A percentile compares a stretch with the other conserved stretches of the same genome.
Conservation (phyloP, 257 asterid species). For the Plectranthus barbatus region DNA sequence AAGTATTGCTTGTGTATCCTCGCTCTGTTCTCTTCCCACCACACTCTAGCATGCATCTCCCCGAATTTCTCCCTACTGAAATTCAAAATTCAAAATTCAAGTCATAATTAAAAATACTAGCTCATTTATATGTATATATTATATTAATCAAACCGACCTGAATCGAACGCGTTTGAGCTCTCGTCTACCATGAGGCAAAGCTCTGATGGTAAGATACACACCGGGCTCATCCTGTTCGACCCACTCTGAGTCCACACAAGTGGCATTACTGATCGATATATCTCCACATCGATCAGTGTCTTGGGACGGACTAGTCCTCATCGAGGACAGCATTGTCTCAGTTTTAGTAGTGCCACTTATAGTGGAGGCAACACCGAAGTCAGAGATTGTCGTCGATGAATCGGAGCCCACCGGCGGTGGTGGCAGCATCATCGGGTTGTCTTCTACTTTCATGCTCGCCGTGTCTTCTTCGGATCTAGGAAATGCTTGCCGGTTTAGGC, state of each 20-base stretch:
- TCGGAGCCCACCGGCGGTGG: conserved; percentile 26
- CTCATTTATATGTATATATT: too few relatives aligned
- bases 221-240: conserved; percentile 91
- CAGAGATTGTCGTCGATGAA: conserved; percentile 24
- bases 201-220: conserved; percentile 75
- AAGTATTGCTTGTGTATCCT: conserved; percentile 68
- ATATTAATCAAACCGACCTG: conserved; percentile 51
- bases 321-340: conserved; percentile 41
- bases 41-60: conserved; percentile 71
- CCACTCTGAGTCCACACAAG: conserved; percentile 76
- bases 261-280: conserved; percentile 60
- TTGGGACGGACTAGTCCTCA: conserved; percentile 51
- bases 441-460: conserved; percentile 40
- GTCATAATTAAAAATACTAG: too few relatives aligned
- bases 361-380: too few relatives aligned
- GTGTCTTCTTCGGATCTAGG: conserved; percentile 68
- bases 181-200: conserved; percentile 62
- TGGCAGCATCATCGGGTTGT: conserved; percentile 63
- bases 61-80: conserved; percentile 73
- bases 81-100: not conserved
- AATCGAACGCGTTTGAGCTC: conserved; percentile 90
- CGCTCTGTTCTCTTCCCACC: conserved; percentile 92
- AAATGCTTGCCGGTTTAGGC: conserved; percentile 61
- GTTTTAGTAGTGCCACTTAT: conserved; percentile 12
- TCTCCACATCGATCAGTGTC: conserved; percentile 64